phyloP scores from a whole-genome alignment of 2,329 filamentous ascomycete species.

The Fusarium beomiforme region DNA sequence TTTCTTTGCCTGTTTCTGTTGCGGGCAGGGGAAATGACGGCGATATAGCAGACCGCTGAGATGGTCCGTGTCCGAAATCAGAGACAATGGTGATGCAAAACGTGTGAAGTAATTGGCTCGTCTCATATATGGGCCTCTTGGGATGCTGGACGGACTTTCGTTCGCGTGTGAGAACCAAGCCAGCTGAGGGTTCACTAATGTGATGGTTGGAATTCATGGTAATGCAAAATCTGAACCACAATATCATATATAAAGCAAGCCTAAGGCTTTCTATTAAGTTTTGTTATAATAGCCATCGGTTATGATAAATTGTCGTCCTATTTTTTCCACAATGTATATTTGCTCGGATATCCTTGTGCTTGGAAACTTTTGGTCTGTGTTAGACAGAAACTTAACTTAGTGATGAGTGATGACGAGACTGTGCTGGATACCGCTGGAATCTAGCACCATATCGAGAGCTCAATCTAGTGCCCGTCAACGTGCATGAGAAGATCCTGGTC shows the following conservation, averaged over 20 bases:
- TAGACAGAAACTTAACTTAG: constrained; percentile 17
- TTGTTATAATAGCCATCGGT: not conserved
- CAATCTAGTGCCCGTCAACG: constrained; percentile 19
- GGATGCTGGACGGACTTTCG: constrained; percentile 20
- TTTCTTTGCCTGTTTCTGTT: not conserved
- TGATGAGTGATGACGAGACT: constrained; percentile 3
- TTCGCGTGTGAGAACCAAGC: constrained; percentile 19
- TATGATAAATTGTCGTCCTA: not conserved
- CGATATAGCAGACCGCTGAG: constrained; percentile 27
- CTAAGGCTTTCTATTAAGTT: not conserved
- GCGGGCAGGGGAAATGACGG: constrained; percentile 15
- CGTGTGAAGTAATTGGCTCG: constrained; percentile 31
- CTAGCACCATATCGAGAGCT: constrained; percentile 29
- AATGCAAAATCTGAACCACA: not conserved
- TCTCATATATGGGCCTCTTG: constrained; percentile 23
- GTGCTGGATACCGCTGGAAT: constrained; percentile 8
- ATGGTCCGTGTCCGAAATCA: constrained; percentile 34
- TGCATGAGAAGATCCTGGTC: constrained; percentile 12
- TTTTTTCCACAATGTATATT: not conserved
- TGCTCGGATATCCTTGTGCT: constrained; percentile 16
- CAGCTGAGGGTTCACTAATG: not conserved
- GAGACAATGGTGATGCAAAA: constrained; percentile 37
- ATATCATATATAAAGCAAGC: no score
- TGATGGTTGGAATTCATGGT: not conserved
- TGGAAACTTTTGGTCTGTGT: constrained; percentile 5